These are phyloP conservation scores for Fusarium annulatum DNA, from an alignment of 2,329 filamentous ascomycete genomes.

Conservation along the genomic window DNA sequence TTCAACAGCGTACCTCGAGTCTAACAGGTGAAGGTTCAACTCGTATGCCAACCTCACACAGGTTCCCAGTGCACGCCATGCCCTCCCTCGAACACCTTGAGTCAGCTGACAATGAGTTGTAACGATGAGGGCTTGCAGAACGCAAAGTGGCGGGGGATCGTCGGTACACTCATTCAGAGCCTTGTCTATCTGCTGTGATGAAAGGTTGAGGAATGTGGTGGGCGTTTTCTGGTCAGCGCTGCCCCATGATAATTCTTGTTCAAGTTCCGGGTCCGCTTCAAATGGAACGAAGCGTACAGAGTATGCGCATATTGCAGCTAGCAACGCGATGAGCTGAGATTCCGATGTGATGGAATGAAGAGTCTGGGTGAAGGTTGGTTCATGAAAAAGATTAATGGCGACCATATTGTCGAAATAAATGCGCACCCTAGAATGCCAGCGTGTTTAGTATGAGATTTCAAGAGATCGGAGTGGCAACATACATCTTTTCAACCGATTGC, in stretches of 20 bases:
- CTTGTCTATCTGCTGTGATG: neutral
- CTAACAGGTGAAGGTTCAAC: neutral
- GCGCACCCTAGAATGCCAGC: accelerated
- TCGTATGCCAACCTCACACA: neutral
- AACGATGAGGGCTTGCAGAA: neutral
- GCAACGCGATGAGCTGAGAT: neutral
- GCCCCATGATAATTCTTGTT: neutral
- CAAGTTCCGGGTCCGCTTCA: neutral
- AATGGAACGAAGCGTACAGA: neutral
- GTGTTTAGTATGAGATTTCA: neutral
- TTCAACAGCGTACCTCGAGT: neutral
- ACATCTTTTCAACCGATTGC: neutral
- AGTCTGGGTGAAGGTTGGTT: neutral
- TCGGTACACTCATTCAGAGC: neutral
- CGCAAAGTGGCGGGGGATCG: neutral
- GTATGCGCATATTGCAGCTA: neutral
- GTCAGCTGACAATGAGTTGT: neutral
- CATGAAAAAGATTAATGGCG: neutral
- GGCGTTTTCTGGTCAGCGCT: neutral
- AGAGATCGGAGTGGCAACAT: neutral
- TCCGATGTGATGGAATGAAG: neutral
- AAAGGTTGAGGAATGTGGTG: neutral
- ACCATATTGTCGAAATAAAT: neutral
- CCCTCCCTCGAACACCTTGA: neutral
- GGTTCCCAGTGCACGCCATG: neutral